Evolutionary conservation across 2,329 filamentous ascomycete species (phyloP), one percentile per base, ranked within the genome.

Genomic region (Ascochyta clinopodiicola): DNA sequence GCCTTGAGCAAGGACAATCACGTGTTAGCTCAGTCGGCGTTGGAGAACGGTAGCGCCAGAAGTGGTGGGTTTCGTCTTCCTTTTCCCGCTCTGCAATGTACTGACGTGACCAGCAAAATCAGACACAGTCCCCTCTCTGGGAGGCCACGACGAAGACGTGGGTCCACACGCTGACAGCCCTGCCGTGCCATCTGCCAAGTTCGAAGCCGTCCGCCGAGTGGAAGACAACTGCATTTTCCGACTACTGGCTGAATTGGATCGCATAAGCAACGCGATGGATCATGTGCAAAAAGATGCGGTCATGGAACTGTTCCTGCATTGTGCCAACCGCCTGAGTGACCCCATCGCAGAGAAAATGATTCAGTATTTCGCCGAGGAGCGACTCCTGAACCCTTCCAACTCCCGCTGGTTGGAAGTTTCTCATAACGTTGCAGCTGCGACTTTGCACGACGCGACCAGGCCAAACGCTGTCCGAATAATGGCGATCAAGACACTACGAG

Each of bases 361-460:
- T 38, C 82, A 86, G 39, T 86, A 90, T 68, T 89, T 88, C 60
- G 82, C 83, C 51, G 85, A 90, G 48, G 88, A 89, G 60, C 81
- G 88, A 40, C 87, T 86, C 64, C 89, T 90, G 64, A 88, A 88
- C 39, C 89, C 89, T 2, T 90, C 89, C 0, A 88, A 91, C 63
- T 74, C 81, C 42, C 79, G 84, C 32, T 92, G 89, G 89, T 82
- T 88, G 58, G 76, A 81, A 2, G 89, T 90, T 47, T 79, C 89
- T 49, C 77, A 78, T 15, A 75, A 85, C 24, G 81, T 92, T 1
- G 71, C 91, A 15, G 78, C 83, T 19, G 82, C 82, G 1, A 88
- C 92, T 66, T 86, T 90, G 63, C 81, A 82, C 37, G 85, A 90
- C 64, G 80, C 80, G 29, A 78, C 74, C 10, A 84, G 88, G 38